Percentiles rank a stretch among this genome's conserved stretches.
Conservation (phyloP, 345 rosid species). For the Corchorus capsularis region DNA sequence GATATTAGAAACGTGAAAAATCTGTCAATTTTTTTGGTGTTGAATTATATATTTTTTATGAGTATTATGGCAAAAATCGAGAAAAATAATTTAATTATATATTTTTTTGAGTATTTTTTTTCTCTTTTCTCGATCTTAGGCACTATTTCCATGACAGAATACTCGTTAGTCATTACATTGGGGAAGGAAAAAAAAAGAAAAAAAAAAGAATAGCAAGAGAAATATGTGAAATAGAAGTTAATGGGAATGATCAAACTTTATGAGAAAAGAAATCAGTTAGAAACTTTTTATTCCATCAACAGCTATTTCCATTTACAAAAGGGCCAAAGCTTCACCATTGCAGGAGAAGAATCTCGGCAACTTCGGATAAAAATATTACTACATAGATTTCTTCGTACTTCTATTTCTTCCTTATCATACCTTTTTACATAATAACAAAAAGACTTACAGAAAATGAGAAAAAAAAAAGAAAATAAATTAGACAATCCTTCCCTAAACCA, state of each 20-base stretch:
- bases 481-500: conserved; percentile 19
- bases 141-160: no score
- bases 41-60: no score
- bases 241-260: background rate
- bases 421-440: conserved; percentile 36
- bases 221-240: background rate
- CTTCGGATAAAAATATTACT: conserved; percentile 26
- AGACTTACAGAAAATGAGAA: conserved; percentile 21
- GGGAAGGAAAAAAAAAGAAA: background rate
- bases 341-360: conserved; percentile 30
- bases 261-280: conserved; percentile 24
- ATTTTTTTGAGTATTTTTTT: no score
- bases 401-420: conserved; percentile 13
- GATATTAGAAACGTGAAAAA: no score
- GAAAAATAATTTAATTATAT: no score
- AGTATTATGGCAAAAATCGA: no score
- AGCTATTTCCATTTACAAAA: conserved; percentile 54
- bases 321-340: conserved; percentile 25
- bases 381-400: conserved; percentile 28
- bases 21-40: no score
- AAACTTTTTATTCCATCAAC: conserved; percentile 42
- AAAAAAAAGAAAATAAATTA: background rate
- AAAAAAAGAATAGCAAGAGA: no score
- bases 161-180: no score
- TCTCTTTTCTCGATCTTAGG: no score